Conservation (phyloP, 345 rosid species). For the Sonneratia alba region DNA sequence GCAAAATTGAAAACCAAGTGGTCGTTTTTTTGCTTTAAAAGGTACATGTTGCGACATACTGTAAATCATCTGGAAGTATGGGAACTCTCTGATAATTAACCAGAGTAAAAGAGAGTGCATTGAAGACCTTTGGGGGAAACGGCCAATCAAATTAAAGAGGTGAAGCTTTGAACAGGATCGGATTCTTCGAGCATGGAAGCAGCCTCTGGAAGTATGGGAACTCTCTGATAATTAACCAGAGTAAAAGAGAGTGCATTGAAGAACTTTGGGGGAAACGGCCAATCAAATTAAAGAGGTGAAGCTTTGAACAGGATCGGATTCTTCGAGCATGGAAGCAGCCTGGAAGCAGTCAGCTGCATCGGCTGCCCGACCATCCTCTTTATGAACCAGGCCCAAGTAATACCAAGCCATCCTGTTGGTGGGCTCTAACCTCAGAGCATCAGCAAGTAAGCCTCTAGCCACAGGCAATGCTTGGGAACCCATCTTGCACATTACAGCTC, state of each 20-base stretch:
- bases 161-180: constrained; percentile 80
- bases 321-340: constrained; percentile 94
- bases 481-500: constrained; percentile 45
- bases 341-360: constrained; percentile 88
- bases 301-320: constrained; percentile 78
- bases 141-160: constrained; percentile 37
- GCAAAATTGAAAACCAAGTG: neutral
- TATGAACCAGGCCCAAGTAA: constrained; percentile 71
- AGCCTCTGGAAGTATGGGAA: constrained; percentile 66
- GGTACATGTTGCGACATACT: no score
- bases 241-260: neutral
- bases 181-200: constrained; percentile 92
- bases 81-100: neutral
- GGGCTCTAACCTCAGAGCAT: constrained; percentile 83
- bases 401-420: constrained; percentile 82
- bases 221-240: neutral
- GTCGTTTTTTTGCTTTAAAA: no score
- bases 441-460: constrained; percentile 73
- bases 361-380: constrained; percentile 65
- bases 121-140: constrained; percentile 12
- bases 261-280: constrained; percentile 11
- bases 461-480: constrained; percentile 52
- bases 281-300: constrained; percentile 54
- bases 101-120: neutral
- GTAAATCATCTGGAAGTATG: neutral